phyloP scores from a whole-genome alignment of 306 rosid genomes.

The Sophora flavescens region DNA sequence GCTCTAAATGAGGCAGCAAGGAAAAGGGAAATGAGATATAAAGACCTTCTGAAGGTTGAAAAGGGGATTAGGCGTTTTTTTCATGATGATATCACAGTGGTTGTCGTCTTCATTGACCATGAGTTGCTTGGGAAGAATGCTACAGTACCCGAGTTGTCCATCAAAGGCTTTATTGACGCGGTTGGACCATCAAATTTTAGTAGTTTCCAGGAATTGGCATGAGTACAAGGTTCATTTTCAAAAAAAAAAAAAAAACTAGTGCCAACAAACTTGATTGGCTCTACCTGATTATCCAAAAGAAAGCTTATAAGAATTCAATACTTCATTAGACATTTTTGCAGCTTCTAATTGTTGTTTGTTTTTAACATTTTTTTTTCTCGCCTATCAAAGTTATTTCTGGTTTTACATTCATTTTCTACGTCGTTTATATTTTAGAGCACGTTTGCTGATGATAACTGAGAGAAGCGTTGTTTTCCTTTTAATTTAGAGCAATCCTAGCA shows the following conservation, averaged over 20 bases:
- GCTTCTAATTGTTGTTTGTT: conserved; percentile 60
- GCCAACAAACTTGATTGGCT: conserved; percentile 52
- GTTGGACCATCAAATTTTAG: conserved; percentile 78
- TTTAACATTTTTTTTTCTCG: conserved; percentile 39
- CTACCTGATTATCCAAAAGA: conserved; percentile 46
- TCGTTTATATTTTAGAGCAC: conserved; percentile 31
- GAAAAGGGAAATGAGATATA: conserved; percentile 75
- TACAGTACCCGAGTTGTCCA: conserved; percentile 68
- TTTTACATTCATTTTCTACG: conserved; percentile 45
- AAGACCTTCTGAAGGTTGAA: conserved; percentile 74
- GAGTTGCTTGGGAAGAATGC: conserved; percentile 57
- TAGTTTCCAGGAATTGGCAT: conserved; percentile 55
- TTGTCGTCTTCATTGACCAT: conserved; percentile 81
- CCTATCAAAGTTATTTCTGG: conserved; percentile 39
- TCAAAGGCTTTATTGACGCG: conserved; percentile 73
- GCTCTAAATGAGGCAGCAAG: conserved; percentile 79
- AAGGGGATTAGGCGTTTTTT: conserved; percentile 72
- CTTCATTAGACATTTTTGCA: conserved; percentile 60
- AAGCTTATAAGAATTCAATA: conserved; percentile 48
- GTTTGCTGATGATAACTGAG: conserved; percentile 41
- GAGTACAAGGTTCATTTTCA: conserved; percentile 47
- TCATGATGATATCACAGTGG: conserved; percentile 86
- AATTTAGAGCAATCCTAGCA: background rate
- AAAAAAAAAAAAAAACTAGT: too few species aligned
- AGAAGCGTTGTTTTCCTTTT: conserved; percentile 35